These are phyloP conservation scores for Mangifera indica DNA, from an alignment of 345 rosid genomes.

Conservation along the genomic window DNA sequence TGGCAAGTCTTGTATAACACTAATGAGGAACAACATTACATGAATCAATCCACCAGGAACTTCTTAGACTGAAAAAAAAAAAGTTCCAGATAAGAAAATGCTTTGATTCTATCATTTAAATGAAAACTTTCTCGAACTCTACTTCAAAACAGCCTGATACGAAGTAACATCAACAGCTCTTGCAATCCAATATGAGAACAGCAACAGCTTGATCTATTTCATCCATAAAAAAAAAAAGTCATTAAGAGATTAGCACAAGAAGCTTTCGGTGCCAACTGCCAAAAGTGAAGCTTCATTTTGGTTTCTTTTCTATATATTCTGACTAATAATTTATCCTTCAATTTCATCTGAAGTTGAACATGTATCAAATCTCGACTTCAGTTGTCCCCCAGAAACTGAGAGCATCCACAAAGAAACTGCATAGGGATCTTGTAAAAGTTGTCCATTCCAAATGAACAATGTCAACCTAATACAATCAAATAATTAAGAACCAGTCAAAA, in stretches of 20 bases:
- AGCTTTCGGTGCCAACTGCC: not conserved
- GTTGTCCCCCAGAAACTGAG: conserved; percentile 4
- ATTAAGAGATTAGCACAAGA: not conserved
- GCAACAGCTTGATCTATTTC: not conserved
- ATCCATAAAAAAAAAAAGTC: not conserved
- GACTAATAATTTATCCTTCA: not conserved
- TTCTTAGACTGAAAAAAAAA: no score
- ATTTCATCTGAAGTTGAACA: not conserved
- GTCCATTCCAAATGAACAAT: not conserved
- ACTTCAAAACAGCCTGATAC: not conserved
- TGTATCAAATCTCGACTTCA: not conserved
- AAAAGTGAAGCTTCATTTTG: not conserved
- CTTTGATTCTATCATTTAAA: no score
- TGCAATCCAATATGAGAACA: not conserved
- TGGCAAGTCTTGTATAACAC: no score
- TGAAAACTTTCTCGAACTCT: not conserved
- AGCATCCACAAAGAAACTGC: conserved; percentile 10
- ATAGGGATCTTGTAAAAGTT: not conserved
- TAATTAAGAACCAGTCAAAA: not conserved
- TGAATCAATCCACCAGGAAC: no score
- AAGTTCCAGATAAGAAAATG: no score
- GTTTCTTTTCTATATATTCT: not conserved
- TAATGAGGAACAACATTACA: no score
- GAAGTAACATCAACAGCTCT: not conserved
- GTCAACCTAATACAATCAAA: not conserved